Conservation (phyloP, 306 rosid species). For the Vigna mungo region DNA sequence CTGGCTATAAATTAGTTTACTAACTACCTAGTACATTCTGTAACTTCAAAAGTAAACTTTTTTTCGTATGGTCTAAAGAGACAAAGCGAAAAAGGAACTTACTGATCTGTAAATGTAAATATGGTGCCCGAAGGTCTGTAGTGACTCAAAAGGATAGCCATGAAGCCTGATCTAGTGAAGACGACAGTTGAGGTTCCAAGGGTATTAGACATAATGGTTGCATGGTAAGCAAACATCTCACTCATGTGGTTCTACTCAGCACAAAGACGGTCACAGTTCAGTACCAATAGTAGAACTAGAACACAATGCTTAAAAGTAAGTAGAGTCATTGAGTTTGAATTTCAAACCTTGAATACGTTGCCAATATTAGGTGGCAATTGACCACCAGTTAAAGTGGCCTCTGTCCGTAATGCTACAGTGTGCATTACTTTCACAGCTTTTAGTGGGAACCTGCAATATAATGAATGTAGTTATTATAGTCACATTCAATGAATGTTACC, state of each 20-base stretch:
- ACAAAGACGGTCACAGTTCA: constrained; percentile 35
- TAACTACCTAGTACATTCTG: not conserved
- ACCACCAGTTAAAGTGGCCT: constrained; percentile 77
- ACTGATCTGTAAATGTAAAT: constrained; percentile 93
- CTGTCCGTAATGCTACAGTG: constrained; percentile 94
- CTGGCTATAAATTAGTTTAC: not conserved
- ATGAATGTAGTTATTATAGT: constrained; percentile 31
- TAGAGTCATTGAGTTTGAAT: not conserved
- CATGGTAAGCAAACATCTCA: constrained; percentile 99
- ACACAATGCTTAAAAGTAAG: not conserved
- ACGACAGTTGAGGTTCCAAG: constrained; percentile 95
- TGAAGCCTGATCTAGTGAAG: constrained; percentile 93
- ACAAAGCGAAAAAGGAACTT: constrained; percentile 49
- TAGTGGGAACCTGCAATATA: constrained; percentile 75
- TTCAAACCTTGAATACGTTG: constrained; percentile 86
- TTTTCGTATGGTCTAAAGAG: not conserved
- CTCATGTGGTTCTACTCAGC: constrained; percentile 87
- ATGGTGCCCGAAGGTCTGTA: constrained; percentile 90
- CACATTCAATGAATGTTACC: constrained; percentile 12
- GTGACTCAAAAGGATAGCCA: constrained; percentile 90
- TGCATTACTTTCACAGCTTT: constrained; percentile 99
- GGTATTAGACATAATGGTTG: constrained; percentile 97
- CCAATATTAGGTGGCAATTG: constrained; percentile 86
- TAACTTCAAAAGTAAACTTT: too few relatives aligned
- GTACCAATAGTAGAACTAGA: too few relatives aligned